Conservation (phyloP, 108 stramenopile genomes). For the Discostella pseudostelligera region DNA sequence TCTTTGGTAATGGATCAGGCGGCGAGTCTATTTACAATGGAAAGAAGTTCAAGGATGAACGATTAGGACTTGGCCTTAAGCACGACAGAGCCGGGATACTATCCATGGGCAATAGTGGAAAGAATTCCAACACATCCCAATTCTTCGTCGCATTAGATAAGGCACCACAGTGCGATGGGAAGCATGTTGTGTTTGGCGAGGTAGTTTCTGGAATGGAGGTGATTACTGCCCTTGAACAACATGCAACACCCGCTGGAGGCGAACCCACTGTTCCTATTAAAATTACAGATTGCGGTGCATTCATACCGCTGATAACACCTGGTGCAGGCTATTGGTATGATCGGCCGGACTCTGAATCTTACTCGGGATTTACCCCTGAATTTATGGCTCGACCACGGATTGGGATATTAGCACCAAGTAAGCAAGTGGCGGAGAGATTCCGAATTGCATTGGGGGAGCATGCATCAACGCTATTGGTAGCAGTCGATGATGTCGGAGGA, state of each 20-base stretch:
- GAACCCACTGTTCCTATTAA: slow-evolving; percentile 50
- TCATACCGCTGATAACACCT: slow-evolving; percentile 49
- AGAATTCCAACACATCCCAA: slow-evolving; percentile 92
- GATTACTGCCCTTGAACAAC: slow-evolving; percentile 64
- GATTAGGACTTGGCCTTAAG: slow-evolving; percentile 74
- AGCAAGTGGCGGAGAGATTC: slow-evolving; percentile 53
- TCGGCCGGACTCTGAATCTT: slow-evolving; percentile 71
- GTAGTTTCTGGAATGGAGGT: slow-evolving; percentile 80
- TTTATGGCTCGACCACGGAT: slow-evolving; percentile 76
- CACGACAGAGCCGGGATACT: slow-evolving; percentile 81
- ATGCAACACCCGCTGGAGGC: slow-evolving; percentile 43
- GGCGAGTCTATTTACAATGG: slow-evolving; percentile 91
- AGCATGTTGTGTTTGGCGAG: slow-evolving; percentile 94
- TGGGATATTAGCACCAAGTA: slow-evolving; percentile 60
- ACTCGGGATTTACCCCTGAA: slow-evolving; percentile 62
- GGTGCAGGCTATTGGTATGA: slow-evolving; percentile 83
- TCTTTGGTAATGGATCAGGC: slow-evolving; percentile 92
- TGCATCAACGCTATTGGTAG: slow-evolving; percentile 32
- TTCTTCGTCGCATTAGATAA: slow-evolving; percentile 87
- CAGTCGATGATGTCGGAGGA: slow-evolving; percentile 22
- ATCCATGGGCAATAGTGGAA: slow-evolving; percentile 94
- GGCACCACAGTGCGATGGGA: slow-evolving; percentile 89
- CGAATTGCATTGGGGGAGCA: slow-evolving; percentile 39
- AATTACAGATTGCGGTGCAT: slow-evolving; percentile 81
- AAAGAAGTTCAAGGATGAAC: slow-evolving; percentile 94